Conservation (phyloP, 163 green algal species). For the Prototheca cutis region DNA sequence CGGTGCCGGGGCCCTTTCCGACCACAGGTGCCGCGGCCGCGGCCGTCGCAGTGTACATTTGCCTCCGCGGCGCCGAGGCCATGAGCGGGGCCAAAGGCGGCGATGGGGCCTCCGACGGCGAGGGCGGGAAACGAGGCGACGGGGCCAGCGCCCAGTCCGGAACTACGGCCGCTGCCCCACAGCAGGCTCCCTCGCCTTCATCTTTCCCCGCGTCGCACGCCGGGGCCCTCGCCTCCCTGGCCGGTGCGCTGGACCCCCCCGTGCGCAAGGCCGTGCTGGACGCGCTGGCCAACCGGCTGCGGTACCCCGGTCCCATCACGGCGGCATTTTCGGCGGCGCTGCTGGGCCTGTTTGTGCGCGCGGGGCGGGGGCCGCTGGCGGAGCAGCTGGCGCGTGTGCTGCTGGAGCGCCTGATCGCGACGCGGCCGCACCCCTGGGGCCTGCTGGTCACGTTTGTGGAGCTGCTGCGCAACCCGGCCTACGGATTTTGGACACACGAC, state of each 20-base stretch:
- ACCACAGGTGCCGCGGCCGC: constrained; percentile 12
- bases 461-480: constrained; percentile 96
- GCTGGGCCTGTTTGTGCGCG: constrained; percentile 86
- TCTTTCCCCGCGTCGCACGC: constrained; percentile 32
- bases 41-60: constrained; percentile 80
- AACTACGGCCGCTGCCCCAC: too few relatives aligned
- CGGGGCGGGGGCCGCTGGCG: constrained; percentile 40
- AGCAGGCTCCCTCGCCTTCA: too few relatives aligned
- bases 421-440: constrained; percentile 81
- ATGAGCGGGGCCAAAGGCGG: constrained; percentile 7
- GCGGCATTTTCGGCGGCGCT: constrained; percentile 94
- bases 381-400: constrained; percentile 94
- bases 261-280: constrained; percentile 83
- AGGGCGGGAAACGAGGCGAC: constrained; percentile 13
- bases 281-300: constrained; percentile 95
- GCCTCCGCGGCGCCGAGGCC: constrained; percentile 35
- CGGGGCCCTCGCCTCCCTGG: constrained; percentile 60
- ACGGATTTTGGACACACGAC: constrained; percentile 89
- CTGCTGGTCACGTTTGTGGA: constrained; percentile 99
- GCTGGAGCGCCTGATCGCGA: constrained; percentile 95
- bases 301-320: constrained; percentile 96
- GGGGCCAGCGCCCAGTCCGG: too few relatives aligned
- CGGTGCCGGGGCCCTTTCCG: constrained; percentile 5
- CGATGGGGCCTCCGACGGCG: neutral
- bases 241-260: constrained; percentile 34